Evolutionary conservation across 1,284 basidiomycete genomes (phyloP).

Genomic region (Pseudozyma thailandica): DNA sequence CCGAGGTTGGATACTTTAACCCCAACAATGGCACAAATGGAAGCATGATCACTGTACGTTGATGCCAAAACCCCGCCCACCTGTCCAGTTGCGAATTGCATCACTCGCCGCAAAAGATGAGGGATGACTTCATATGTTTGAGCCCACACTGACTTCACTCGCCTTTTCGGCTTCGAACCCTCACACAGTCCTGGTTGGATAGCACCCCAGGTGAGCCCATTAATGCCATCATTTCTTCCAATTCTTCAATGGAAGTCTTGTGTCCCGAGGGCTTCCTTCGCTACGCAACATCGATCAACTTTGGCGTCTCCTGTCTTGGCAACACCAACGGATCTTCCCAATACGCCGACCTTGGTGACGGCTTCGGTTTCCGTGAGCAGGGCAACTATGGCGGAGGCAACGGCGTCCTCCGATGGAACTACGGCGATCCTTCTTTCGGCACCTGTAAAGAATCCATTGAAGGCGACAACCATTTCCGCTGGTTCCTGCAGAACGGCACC

Average conservation of each 20-base stretch:
- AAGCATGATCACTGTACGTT: constrained; percentile 49
- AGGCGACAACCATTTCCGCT: constrained; percentile 90
- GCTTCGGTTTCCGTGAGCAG: constrained; percentile 45
- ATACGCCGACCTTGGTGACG: constrained; percentile 60
- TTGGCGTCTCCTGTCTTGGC: constrained; percentile 66
- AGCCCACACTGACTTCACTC: constrained; percentile 3
- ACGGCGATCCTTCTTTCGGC: constrained; percentile 49
- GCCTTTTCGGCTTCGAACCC: constrained; percentile 2
- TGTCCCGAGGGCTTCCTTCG: constrained; percentile 62
- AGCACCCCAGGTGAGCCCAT: constrained; percentile 62
- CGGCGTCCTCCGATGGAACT: constrained; percentile 62
- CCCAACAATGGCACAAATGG: constrained; percentile 45
- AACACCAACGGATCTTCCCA: constrained; percentile 59
- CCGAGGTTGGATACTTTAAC: constrained; percentile 34
- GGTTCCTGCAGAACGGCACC: constrained; percentile 83
- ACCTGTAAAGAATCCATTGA: constrained; percentile 77
- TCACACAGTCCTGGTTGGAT: constrained; percentile 40
- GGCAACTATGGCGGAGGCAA: constrained; percentile 57
- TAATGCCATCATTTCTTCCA: constrained; percentile 63
- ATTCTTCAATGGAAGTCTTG: constrained; percentile 53
- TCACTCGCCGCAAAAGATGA: background rate
- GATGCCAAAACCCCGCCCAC: constrained; percentile 1
- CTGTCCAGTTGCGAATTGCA: constrained; percentile 10
- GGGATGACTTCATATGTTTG: constrained; percentile 5
- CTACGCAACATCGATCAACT: constrained; percentile 65